A percentile compares a stretch with the other conserved stretches of the same genome.
These are phyloP conservation scores for Zopfochytrium polystomum DNA, from an alignment of 371 early-diverging fungal genomes.

Conservation along the genomic window DNA sequence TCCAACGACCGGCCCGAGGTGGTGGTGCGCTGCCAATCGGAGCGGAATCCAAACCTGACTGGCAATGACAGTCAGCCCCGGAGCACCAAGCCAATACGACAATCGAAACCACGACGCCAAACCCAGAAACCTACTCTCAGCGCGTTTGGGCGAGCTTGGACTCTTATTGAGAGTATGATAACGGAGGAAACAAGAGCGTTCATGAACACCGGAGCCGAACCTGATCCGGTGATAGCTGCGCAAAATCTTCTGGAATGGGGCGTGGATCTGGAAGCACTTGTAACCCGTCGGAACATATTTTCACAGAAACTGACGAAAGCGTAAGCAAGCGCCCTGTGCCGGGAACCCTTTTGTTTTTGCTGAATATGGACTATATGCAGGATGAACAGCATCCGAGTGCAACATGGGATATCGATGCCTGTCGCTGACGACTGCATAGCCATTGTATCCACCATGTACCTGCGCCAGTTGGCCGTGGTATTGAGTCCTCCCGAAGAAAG, in stretches of 20 bases:
- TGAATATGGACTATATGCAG: no score
- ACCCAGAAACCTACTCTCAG: conserved; percentile 1
- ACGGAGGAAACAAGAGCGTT: conserved; percentile 19
- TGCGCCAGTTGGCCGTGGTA: conserved; percentile 18
- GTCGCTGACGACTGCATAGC: conserved; percentile 14
- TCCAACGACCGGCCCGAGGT: not conserved
- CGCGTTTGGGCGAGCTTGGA: conserved; percentile 26
- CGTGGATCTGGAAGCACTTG: conserved; percentile 3
- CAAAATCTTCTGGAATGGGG: not conserved
- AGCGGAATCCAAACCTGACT: not conserved
- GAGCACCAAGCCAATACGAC: not conserved
- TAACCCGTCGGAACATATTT: conserved; percentile 19
- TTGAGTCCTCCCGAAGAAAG: conserved; percentile 21
- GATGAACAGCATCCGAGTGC: conserved; percentile 11
- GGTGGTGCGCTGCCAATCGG: not conserved
- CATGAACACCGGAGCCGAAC: conserved; percentile 1
- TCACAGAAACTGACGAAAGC: conserved; percentile 6
- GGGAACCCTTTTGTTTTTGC: no score
- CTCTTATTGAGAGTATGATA: conserved; percentile 10
- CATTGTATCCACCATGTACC: conserved; percentile 12
- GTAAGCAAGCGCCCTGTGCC: no score
- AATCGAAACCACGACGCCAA: conserved; percentile 4
- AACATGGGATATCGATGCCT: conserved; percentile 2
- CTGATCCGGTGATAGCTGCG: not conserved
- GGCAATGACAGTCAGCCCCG: not conserved